A percentile compares a stretch with the other conserved stretches of the same genome.
Conservation (phyloP, 129 eudicot species). For the Dittrichia graveolens region DNA sequence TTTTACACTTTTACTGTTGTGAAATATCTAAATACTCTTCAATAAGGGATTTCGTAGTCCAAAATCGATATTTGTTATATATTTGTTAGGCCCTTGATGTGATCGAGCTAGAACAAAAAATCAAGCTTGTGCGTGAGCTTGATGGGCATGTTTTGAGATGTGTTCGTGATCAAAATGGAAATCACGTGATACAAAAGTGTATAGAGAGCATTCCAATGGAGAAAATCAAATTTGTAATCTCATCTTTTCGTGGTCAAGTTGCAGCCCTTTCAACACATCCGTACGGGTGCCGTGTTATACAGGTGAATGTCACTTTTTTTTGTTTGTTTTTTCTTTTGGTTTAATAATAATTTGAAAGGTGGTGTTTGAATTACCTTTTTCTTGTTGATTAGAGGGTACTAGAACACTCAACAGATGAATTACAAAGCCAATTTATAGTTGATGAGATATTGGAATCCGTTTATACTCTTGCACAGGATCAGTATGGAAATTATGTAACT, state of each 20-base stretch:
- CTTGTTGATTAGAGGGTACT: slow-evolving; percentile 57
- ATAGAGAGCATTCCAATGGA: slow-evolving; percentile 69
- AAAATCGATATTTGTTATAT: not conserved
- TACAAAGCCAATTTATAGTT: slow-evolving; percentile 62
- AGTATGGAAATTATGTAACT: slow-evolving; percentile 75
- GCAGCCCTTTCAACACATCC: slow-evolving; percentile 83
- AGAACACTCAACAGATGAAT: slow-evolving; percentile 57
- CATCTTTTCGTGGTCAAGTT: slow-evolving; percentile 82
- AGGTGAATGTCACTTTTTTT: slow-evolving; percentile 45
- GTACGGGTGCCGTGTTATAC: slow-evolving; percentile 93
- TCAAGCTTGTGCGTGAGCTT: slow-evolving; percentile 64
- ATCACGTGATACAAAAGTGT: slow-evolving; percentile 87
- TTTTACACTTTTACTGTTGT: not conserved
- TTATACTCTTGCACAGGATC: slow-evolving; percentile 64
- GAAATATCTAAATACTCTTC: not conserved
- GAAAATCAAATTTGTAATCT: slow-evolving; percentile 58
- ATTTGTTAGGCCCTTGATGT: slow-evolving; percentile 75
- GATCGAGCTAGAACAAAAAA: slow-evolving; percentile 74
- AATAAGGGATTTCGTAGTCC: not conserved
- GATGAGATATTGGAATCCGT: slow-evolving; percentile 80
- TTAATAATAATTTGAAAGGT: not conserved
- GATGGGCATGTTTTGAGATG: slow-evolving; percentile 86
- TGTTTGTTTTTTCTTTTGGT: not conserved
- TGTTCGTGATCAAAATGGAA: slow-evolving; percentile 93
- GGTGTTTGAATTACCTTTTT: slow-evolving; percentile 21